phyloP scores from a whole-genome alignment of 2,329 filamentous ascomycete genomes.

The Diaporthe aspalathi region DNA sequence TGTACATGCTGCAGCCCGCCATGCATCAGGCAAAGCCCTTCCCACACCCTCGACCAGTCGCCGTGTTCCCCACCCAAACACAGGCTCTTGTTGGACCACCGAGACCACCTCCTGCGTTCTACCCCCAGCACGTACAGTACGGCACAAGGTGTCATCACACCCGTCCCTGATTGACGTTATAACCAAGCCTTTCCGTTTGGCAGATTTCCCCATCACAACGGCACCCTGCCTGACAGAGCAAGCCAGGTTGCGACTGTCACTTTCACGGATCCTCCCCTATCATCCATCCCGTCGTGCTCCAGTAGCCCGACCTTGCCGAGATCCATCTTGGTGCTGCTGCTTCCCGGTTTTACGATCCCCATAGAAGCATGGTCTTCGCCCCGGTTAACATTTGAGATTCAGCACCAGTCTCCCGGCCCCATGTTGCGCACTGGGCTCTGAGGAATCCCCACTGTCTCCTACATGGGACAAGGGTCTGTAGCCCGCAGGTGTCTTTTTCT shows the following conservation, averaged over 20 bases:
- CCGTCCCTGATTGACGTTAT: slow-evolving; percentile 31
- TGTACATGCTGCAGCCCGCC: slow-evolving; percentile 35
- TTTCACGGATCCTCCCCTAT: slow-evolving; percentile 12
- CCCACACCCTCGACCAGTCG: slow-evolving; percentile 32
- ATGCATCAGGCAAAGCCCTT: slow-evolving; percentile 37
- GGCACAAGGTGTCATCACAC: slow-evolving; percentile 33
- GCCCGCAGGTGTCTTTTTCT: slow-evolving; percentile 32
- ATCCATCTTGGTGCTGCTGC: slow-evolving; percentile 14
- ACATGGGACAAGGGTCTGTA: slow-evolving; percentile 38
- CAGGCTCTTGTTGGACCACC: slow-evolving; percentile 31
- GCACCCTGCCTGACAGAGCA: slow-evolving; percentile 26
- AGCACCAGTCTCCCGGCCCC: slow-evolving; percentile 21
- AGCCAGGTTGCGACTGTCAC: not conserved
- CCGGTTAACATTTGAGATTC: slow-evolving; percentile 29
- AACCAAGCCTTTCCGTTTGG: slow-evolving; percentile 24
- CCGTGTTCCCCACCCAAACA: slow-evolving; percentile 34
- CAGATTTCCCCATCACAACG: slow-evolving; percentile 11
- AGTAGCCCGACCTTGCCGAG: slow-evolving; percentile 27
- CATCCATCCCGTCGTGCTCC: slow-evolving; percentile 18
- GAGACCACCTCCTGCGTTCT: slow-evolving; percentile 23
- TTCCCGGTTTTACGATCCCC: slow-evolving; percentile 13
- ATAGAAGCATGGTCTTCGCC: slow-evolving; percentile 13
- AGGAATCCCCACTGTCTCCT: slow-evolving; percentile 35
- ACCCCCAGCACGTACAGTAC: slow-evolving; percentile 27
- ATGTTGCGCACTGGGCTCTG: slow-evolving; percentile 35